Evolutionary conservation across 805 yeast genomes (phyloP).

Genomic region (Candida boidinii): DNA sequence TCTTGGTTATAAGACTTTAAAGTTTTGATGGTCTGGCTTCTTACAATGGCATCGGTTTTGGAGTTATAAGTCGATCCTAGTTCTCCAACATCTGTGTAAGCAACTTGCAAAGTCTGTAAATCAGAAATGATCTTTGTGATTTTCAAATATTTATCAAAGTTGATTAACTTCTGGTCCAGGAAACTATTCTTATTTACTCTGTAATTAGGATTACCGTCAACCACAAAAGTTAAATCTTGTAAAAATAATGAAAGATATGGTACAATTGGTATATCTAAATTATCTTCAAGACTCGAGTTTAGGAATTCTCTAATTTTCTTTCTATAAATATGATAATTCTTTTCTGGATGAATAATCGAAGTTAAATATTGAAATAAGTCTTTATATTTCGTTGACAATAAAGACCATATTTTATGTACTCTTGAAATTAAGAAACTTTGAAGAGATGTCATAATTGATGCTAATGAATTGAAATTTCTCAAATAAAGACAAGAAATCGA

Average conservation of each 20-base stretch:
- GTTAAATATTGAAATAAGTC: slow-evolving; percentile 57
- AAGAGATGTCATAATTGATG: slow-evolving; percentile 68
- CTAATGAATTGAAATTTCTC: slow-evolving; percentile 70
- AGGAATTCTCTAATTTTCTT: slow-evolving; percentile 50
- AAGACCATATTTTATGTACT: slow-evolving; percentile 50
- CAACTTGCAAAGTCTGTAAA: slow-evolving; percentile 59
- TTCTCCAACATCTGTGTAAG: slow-evolving; percentile 34
- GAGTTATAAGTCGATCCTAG: slow-evolving; percentile 18
- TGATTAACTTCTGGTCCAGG: slow-evolving; percentile 51
- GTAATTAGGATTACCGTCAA: slow-evolving; percentile 70
- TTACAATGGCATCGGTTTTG: slow-evolving; percentile 14
- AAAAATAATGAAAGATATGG: slow-evolving; percentile 70
- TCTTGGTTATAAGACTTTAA: slow-evolving; percentile 9
- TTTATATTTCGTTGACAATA: slow-evolving; percentile 47
- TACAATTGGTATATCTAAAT: slow-evolving; percentile 51
- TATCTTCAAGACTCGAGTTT: slow-evolving; percentile 32
- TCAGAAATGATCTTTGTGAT: slow-evolving; percentile 59
- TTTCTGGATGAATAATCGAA: slow-evolving; percentile 65
- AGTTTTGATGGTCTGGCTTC: slow-evolving; percentile 21
- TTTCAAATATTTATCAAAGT: slow-evolving; percentile 66
- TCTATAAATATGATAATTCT: slow-evolving; percentile 64
- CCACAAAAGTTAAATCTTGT: slow-evolving; percentile 74
- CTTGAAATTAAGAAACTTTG: slow-evolving; percentile 68
- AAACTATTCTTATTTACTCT: slow-evolving; percentile 45
- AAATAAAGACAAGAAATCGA: slow-evolving; percentile 66